These are phyloP conservation scores for Helicosporidium sp. DNA, from an alignment of 139 green algal genomes.

Conservation along the genomic window DNA sequence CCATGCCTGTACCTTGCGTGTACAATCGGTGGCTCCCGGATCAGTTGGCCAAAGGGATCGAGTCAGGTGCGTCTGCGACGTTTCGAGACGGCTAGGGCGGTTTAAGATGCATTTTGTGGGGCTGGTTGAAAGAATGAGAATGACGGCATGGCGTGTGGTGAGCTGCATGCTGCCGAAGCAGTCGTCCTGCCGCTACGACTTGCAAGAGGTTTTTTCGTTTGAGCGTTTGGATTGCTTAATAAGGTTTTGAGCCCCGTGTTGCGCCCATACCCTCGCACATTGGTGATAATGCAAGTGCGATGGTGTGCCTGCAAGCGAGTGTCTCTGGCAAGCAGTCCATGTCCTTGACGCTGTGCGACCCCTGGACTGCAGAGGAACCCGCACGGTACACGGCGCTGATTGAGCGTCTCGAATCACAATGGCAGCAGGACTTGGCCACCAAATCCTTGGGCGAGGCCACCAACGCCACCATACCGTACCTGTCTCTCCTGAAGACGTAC, in stretches of 20 bases:
- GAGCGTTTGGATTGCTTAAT: no score
- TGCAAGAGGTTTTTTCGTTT: no score
- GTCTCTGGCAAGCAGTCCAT: background rate
- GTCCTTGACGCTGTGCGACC: background rate
- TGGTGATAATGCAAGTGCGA: background rate
- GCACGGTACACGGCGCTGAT: conserved; percentile 20
- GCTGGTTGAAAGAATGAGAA: background rate
- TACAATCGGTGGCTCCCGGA: conserved; percentile 30
- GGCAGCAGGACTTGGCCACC: conserved; percentile 6
- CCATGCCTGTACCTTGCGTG: conserved; percentile 3
- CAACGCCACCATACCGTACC: conserved; percentile 8
- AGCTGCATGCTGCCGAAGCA: no score
- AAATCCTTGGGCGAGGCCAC: background rate
- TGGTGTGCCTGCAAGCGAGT: background rate
- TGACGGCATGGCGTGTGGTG: no score
- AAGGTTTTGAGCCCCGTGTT: no score
- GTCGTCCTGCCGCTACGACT: no score
- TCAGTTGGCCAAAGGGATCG: conserved; percentile 5
- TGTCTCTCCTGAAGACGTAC: conserved; percentile 26
- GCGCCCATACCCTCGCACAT: no score
- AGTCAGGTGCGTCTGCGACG: conserved; percentile 1
- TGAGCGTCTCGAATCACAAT: conserved; percentile 5
- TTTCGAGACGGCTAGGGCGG: no score
- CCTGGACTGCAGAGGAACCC: conserved; percentile 22
- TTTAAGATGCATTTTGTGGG: no score